Percentiles rank a stretch among this genome's conserved stretches.
phyloP scores from a whole-genome alignment of 352 stramenopile genomes.

The Poterioochromonas sp. region DNA sequence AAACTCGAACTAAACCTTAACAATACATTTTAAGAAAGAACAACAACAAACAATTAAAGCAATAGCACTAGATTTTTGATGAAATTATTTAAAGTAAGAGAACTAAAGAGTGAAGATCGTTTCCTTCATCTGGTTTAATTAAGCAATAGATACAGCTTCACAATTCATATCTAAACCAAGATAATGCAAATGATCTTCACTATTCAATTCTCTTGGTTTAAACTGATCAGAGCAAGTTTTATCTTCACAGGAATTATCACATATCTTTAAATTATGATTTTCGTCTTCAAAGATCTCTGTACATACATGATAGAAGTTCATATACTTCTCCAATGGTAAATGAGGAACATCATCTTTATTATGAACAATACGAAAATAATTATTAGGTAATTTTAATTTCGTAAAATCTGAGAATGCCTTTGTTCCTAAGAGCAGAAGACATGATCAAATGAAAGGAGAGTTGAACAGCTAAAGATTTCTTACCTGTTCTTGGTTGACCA shows the following conservation, averaged over 20 bases:
- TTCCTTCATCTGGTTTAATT: too few relatives aligned
- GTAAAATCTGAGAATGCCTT: background rate
- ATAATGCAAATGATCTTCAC: background rate
- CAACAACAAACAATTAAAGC: too few relatives aligned
- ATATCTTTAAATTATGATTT: background rate
- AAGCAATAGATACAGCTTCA: background rate
- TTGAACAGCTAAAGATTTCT: too few relatives aligned
- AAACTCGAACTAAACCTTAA: too few relatives aligned
- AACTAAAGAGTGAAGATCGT: too few relatives aligned
- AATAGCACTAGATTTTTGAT: too few relatives aligned
- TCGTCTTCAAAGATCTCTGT: background rate
- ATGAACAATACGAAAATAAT: background rate
- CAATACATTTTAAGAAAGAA: too few relatives aligned
- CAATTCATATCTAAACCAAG: background rate
- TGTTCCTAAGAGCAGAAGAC: background rate
- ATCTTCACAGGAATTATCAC: background rate
- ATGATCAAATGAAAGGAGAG: background rate
- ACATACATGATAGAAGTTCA: background rate
- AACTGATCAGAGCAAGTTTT: background rate
- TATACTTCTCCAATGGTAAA: background rate
- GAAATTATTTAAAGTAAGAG: too few relatives aligned
- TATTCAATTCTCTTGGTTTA: background rate
- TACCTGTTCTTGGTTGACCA: background rate
- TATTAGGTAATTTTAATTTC: background rate
- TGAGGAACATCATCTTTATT: constrained; percentile 3